Evolutionary conservation across 2,329 filamentous ascomycete genomes (phyloP).

Genomic region (Ceratocystiopsis brevicomis): DNA sequence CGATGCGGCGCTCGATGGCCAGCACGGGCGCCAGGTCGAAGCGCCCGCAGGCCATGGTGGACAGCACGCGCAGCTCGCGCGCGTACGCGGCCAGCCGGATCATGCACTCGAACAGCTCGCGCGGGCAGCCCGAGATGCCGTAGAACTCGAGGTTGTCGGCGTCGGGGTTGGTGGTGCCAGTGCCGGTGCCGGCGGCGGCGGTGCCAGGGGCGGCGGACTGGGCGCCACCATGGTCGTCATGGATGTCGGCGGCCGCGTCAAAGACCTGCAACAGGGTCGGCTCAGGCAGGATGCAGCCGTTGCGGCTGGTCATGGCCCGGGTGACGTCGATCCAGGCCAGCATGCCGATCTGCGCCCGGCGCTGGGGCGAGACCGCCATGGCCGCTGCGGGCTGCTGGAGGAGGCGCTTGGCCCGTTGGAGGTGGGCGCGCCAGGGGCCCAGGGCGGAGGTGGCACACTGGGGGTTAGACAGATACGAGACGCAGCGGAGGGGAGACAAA

Average conservation of each 20-base stretch:
- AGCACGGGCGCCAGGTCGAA: slow-evolving; percentile 12
- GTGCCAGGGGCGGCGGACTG: no score
- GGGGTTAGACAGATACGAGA: not conserved
- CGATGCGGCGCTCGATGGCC: slow-evolving; percentile 10
- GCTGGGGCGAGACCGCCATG: not conserved
- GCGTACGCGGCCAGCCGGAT: slow-evolving; percentile 14
- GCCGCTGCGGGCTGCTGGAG: not conserved
- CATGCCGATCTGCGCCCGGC: slow-evolving; percentile 14
- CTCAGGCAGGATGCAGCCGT: slow-evolving; percentile 12
- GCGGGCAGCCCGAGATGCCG: slow-evolving; percentile 16
- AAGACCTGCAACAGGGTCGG: slow-evolving; percentile 7
- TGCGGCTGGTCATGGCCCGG: slow-evolving; percentile 15
- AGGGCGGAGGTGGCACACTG: slow-evolving; percentile 17
- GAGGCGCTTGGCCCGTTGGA: slow-evolving; percentile 6
- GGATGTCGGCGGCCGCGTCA: not conserved
- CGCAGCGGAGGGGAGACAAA: slow-evolving; percentile 4
- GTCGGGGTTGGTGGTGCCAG: no score
- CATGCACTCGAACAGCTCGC: slow-evolving; percentile 13
- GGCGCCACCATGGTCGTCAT: no score
- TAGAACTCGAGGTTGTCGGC: slow-evolving; percentile 12
- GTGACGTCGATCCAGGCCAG: slow-evolving; percentile 18
- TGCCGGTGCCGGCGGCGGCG: no score
- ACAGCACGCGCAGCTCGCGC: slow-evolving; percentile 12
- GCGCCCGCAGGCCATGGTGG: slow-evolving; percentile 15
- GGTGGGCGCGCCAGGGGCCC: slow-evolving; percentile 15